Evolutionary conservation across 2,329 filamentous ascomycete genomes (phyloP).

Genomic region (Ascochyta fabae): DNA sequence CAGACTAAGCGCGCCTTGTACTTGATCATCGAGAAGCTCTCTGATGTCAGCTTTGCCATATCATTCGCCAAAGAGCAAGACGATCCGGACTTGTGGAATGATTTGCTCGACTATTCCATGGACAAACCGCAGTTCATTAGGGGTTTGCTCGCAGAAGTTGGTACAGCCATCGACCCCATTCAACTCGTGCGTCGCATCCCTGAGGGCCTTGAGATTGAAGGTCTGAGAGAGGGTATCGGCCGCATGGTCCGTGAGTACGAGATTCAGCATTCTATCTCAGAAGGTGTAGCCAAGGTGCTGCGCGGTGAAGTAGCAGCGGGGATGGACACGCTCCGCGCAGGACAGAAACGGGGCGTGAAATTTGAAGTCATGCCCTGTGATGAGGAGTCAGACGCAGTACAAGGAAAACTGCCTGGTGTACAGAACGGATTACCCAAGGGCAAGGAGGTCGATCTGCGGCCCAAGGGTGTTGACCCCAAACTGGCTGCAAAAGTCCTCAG

Average conservation of each 20-base stretch:
- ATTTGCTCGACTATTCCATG: constrained; percentile 94
- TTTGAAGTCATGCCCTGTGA: constrained; percentile 71
- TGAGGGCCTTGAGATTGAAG: constrained; percentile 89
- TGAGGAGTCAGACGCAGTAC: constrained; percentile 36
- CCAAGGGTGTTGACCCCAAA: constrained; percentile 38
- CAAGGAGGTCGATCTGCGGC: constrained; percentile 35
- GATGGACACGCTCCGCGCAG: constrained; percentile 79
- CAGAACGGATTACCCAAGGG: constrained; percentile 12
- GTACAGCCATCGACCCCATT: constrained; percentile 91
- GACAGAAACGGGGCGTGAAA: constrained; percentile 84
- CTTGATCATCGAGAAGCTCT: constrained; percentile 91
- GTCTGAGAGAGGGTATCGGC: constrained; percentile 83
- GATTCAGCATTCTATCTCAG: constrained; percentile 90
- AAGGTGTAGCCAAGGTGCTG: constrained; percentile 85
- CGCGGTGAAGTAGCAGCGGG: constrained; percentile 84
- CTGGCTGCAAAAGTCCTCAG: constrained; percentile 31
- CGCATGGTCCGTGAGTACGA: constrained; percentile 96
- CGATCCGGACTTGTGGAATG: constrained; percentile 92
- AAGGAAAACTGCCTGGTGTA: constrained; percentile 15
- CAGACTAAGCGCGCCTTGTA: constrained; percentile 90
- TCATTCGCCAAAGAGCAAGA: constrained; percentile 92
- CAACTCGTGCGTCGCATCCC: constrained; percentile 89
- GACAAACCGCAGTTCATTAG: constrained; percentile 95
- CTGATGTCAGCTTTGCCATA: constrained; percentile 91
- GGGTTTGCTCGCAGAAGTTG: constrained; percentile 89